Percentiles rank a stretch among this genome's conserved stretches.
Conservation (phyloP, 1,139 yeast genomes). For the Saccharomycopsis phalli region DNA sequence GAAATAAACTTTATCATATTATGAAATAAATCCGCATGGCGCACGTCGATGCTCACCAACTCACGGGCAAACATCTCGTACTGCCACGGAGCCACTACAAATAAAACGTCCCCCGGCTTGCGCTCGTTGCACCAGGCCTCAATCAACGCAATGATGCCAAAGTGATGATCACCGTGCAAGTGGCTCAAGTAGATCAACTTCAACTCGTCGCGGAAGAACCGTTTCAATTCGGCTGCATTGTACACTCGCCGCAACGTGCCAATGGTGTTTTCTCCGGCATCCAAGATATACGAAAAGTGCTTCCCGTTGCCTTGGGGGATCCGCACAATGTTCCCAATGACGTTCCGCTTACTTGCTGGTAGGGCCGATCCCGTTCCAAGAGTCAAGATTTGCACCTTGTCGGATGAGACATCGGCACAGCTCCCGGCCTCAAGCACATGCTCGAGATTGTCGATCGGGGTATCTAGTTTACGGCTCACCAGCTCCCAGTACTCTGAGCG, state of each 20-base stretch:
- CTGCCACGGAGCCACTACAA: constrained; percentile 69
- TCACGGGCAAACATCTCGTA: constrained; percentile 60
- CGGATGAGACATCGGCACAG: constrained; percentile 24
- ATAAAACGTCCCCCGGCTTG: constrained; percentile 32
- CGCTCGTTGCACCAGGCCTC: constrained; percentile 51
- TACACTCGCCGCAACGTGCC: constrained; percentile 64
- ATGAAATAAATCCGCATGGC: constrained; percentile 34
- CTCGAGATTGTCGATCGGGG: neutral
- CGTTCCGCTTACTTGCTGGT: constrained; percentile 81
- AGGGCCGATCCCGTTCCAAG: constrained; percentile 93
- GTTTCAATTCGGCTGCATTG: constrained; percentile 34
- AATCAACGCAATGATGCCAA: constrained; percentile 69
- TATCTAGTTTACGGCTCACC: neutral
- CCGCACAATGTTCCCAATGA: constrained; percentile 66
- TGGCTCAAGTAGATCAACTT: constrained; percentile 70
- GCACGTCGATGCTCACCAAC: constrained; percentile 47
- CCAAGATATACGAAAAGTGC: constrained; percentile 50
- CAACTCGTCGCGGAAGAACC: constrained; percentile 46
- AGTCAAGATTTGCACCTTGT: constrained; percentile 63
- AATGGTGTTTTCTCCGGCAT: constrained; percentile 90
- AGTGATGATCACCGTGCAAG: constrained; percentile 94
- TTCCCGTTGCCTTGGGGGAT: constrained; percentile 38
- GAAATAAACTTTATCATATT: constrained; percentile 47
- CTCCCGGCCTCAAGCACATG: neutral
- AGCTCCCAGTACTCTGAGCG: constrained; percentile 1